Conservation (phyloP, 2,329 filamentous ascomycete species). For the Aspergillus novoparasiticus region DNA sequence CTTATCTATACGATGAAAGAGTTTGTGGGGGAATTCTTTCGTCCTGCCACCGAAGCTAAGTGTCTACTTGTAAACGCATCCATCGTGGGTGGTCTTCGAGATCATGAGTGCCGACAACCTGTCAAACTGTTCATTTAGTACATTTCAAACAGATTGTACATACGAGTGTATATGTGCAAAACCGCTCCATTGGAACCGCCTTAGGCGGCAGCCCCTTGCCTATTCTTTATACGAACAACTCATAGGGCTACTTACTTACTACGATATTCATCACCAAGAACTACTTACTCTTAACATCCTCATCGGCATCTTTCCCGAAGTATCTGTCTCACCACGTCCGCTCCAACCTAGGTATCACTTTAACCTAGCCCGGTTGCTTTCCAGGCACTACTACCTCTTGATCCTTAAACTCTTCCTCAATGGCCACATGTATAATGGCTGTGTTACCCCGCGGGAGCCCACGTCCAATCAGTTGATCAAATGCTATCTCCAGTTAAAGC, state of each 20-base stretch:
- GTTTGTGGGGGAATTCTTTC: conserved; percentile 7
- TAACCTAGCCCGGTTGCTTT: background rate
- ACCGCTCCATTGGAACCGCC: too few species aligned
- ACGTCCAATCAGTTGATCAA: background rate
- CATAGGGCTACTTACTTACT: background rate
- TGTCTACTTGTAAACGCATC: conserved; percentile 26
- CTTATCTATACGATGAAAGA: conserved; percentile 17
- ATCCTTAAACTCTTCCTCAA: background rate
- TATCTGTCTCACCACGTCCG: background rate
- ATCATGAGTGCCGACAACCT: conserved; percentile 20
- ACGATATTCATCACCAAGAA: conserved; percentile 3
- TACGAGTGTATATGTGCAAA: too few species aligned
- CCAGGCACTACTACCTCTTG: background rate
- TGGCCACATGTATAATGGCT: background rate
- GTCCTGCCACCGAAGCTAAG: conserved; percentile 19
- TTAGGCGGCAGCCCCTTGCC: too few species aligned
- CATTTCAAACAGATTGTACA: background rate
- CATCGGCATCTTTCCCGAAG: background rate
- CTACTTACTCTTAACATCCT: background rate
- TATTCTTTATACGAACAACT: background rate
- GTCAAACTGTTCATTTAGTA: conserved; percentile 18
- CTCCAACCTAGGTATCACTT: background rate
- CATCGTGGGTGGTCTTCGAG: conserved; percentile 21
- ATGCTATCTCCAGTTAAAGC: background rate
- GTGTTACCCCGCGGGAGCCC: background rate